Conservation (phyloP, 345 rosid genomes). For the Geranium brycei region DNA sequence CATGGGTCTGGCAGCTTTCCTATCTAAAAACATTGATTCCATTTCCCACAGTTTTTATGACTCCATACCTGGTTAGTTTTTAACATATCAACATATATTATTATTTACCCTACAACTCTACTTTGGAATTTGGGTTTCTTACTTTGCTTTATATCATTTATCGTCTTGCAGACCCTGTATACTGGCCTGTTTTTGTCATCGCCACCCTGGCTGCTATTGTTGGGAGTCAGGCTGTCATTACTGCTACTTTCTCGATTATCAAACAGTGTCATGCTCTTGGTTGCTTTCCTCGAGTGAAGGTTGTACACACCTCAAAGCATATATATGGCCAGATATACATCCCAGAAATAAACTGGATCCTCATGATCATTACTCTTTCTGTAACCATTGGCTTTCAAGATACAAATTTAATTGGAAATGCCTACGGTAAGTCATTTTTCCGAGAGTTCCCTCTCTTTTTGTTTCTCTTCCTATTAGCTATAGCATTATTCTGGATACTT, state of each 20-base stretch:
- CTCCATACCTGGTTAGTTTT: conserved; percentile 65
- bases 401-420: conserved; percentile 78
- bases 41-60: conserved; percentile 48
- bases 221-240: conserved; percentile 81
- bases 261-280: conserved; percentile 95
- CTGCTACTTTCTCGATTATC: conserved; percentile 77
- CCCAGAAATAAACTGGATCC: conserved; percentile 95
- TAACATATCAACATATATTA: neutral
- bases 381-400: conserved; percentile 63
- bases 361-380: conserved; percentile 80
- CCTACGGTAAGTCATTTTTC: conserved; percentile 49
- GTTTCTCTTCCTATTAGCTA: neutral
- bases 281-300: conserved; percentile 89
- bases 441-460: neutral
- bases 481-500: neutral
- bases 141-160: conserved; percentile 8
- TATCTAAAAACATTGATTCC: conserved; percentile 46
- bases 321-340: conserved; percentile 84
- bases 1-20: conserved; percentile 96
- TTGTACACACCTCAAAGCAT: conserved; percentile 80
- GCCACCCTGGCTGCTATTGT: conserved; percentile 85
- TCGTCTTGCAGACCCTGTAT: conserved; percentile 46
- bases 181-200: conserved; percentile 82
- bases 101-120: neutral
- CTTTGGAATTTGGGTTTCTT: neutral